Percentiles rank a stretch among this genome's conserved stretches.
phyloP scores from a whole-genome alignment of 345 rosid species.

The Physaria fendleri region DNA sequence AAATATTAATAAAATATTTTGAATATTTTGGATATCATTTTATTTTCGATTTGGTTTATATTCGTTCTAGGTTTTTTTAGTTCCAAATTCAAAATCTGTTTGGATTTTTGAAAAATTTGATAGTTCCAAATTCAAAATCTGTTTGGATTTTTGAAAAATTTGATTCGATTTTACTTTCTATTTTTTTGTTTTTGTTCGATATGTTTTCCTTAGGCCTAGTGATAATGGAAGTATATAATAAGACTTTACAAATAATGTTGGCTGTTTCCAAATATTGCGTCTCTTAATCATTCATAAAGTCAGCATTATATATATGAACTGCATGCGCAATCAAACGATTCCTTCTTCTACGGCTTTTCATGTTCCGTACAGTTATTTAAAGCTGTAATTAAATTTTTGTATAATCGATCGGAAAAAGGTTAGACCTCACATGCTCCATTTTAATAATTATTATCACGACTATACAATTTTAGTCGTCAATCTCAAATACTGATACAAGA shows the following conservation, averaged over 20 bases:
- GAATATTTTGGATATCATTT: no score
- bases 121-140: no score
- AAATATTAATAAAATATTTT: no score
- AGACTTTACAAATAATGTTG: constrained; percentile 15
- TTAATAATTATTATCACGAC: constrained; percentile 2
- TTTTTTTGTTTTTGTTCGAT: no score
- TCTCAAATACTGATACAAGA: not conserved
- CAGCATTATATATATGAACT: not conserved
- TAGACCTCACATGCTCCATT: constrained; percentile 2
- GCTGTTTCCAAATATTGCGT: constrained; percentile 16
- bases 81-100: no score
- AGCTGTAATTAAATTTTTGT: constrained; percentile 9
- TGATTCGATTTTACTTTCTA: no score
- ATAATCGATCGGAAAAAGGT: not conserved
- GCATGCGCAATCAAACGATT: constrained; percentile 30
- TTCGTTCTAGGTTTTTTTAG: no score
- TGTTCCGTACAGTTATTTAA: constrained; percentile 29
- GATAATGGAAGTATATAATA: constrained; percentile 23
- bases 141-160: no score
- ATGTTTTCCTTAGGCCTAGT: no score
- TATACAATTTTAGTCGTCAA: constrained; percentile 1
- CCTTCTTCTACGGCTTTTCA: constrained; percentile 26
- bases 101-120: no score
- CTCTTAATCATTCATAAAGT: constrained; percentile 29
- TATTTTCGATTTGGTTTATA: no score